These are phyloP conservation scores for Periglandula ipomoeae DNA, from an alignment of 2,329 filamentous ascomycete species.

Conservation along the genomic window DNA sequence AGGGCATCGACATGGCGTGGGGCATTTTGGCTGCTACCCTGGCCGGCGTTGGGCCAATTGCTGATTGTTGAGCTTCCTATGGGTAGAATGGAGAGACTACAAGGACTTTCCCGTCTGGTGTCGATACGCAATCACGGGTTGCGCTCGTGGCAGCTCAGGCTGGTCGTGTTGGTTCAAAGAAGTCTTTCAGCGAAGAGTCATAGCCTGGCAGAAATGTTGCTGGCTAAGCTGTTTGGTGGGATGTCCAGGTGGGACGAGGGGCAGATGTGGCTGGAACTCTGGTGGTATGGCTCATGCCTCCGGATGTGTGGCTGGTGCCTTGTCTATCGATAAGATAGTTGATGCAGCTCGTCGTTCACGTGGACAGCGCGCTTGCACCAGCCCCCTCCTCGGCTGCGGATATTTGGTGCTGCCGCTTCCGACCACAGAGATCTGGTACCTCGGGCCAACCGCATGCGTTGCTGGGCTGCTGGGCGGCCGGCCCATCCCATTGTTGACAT, in stretches of 20 bases:
- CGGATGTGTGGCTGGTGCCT: background rate
- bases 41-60: background rate
- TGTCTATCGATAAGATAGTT: background rate
- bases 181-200: too few relatives aligned
- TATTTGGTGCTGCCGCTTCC: slow-evolving; percentile 8
- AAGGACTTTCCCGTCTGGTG: too few relatives aligned
- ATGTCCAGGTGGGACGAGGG: background rate
- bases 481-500: slow-evolving; percentile 11
- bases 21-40: slow-evolving; percentile 44
- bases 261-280: slow-evolving; percentile 1
- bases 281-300: background rate
- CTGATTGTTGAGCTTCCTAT: background rate
- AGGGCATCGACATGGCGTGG: slow-evolving; percentile 63
- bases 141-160: too few relatives aligned
- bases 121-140: too few relatives aligned
- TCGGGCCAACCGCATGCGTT: slow-evolving; percentile 8
- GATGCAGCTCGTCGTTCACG: too few relatives aligned
- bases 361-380: background rate
- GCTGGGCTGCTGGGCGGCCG: slow-evolving; percentile 7
- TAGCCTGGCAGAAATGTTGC: slow-evolving; percentile 2
- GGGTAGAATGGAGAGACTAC: too few relatives aligned
- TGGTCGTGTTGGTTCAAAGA: too few relatives aligned
- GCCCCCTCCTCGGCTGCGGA: slow-evolving; percentile 8
- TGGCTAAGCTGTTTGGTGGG: background rate
- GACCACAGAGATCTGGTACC: slow-evolving; percentile 1